Percentiles rank a stretch among this genome's conserved stretches.
Conservation (phyloP, 2,329 filamentous ascomycete genomes). For the Fusarium subglutinans region DNA sequence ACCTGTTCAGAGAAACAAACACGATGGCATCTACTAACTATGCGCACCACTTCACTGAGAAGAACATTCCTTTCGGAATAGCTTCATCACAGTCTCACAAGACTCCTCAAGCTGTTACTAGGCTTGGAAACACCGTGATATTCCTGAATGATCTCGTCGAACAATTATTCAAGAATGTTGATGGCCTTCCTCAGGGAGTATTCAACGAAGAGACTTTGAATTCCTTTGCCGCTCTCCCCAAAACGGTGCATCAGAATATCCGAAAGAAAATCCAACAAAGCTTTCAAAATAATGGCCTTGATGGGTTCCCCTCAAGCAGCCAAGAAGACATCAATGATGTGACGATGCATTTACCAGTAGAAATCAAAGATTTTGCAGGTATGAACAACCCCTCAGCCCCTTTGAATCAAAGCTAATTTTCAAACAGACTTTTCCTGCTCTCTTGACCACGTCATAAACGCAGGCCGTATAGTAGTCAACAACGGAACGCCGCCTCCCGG, state of each 20-base stretch:
- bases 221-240: slow-evolving; percentile 11
- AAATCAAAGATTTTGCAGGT: slow-evolving; percentile 62
- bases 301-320: slow-evolving; percentile 3
- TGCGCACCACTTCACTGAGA: slow-evolving; percentile 57
- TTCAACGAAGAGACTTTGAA: slow-evolving; percentile 13
- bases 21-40: background rate
- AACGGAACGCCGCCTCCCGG: slow-evolving; percentile 52
- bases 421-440: slow-evolving; percentile 63
- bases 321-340: slow-evolving; percentile 27
- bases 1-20: fast-evolving
- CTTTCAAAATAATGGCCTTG: background rate
- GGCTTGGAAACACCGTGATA: slow-evolving; percentile 60
- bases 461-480: slow-evolving; percentile 52
- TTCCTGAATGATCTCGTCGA: slow-evolving; percentile 58
- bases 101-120: slow-evolving; percentile 57
- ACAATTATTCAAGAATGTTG: slow-evolving; percentile 43
- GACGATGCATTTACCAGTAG: slow-evolving; percentile 63
- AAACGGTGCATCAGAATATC: background rate
- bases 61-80: slow-evolving; percentile 64
- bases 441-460: slow-evolving; percentile 62
- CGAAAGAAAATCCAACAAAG: background rate
- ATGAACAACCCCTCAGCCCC: fast-evolving
- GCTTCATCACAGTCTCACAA: slow-evolving; percentile 53
- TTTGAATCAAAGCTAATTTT: background rate
- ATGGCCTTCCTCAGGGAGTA: slow-evolving; percentile 9